Conservation (phyloP, 192 early-diverging fungal species). For the Umbelopsis vinacea region DNA sequence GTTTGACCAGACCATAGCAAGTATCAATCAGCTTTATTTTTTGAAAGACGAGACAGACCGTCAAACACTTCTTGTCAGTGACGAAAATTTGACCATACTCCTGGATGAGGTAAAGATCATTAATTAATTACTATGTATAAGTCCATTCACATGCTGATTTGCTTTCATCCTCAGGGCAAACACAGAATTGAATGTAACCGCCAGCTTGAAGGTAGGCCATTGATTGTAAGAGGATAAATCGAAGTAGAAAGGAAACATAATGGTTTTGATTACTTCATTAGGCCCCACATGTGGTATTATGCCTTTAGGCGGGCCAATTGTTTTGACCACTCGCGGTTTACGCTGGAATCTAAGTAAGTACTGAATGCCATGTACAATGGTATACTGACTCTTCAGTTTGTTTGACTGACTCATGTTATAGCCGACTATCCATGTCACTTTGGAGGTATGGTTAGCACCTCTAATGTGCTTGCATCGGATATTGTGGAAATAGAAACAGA, state of each 20-base stretch:
- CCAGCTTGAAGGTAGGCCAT: constrained; percentile 58
- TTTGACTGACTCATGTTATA: constrained; percentile 9
- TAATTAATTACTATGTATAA: not conserved
- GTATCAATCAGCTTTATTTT: constrained; percentile 73
- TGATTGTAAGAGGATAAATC: not conserved
- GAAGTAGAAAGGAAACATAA: not conserved
- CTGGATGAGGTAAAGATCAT: constrained; percentile 58
- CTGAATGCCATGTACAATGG: not conserved
- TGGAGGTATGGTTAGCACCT: constrained; percentile 83
- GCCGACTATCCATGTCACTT: constrained; percentile 55
- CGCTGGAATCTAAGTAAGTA: constrained; percentile 83
- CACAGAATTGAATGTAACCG: constrained; percentile 67
- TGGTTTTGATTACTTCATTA: not conserved
- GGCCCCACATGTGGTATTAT: constrained; percentile 88
- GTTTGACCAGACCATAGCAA: constrained; percentile 88
- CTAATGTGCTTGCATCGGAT: constrained; percentile 70
- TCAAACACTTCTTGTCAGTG: constrained; percentile 66
- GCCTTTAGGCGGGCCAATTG: constrained; percentile 71
- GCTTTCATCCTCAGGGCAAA: constrained; percentile 52
- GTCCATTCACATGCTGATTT: not conserved
- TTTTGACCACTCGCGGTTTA: constrained; percentile 74
- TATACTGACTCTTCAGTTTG: constrained; percentile 1
- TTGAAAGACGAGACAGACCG: constrained; percentile 57
- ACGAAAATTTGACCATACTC: constrained; percentile 77
- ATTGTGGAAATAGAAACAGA: constrained; percentile 71